Evolutionary conservation across 805 yeast species (phyloP).

Genomic region (Wickerhamomyces xylosicus): DNA sequence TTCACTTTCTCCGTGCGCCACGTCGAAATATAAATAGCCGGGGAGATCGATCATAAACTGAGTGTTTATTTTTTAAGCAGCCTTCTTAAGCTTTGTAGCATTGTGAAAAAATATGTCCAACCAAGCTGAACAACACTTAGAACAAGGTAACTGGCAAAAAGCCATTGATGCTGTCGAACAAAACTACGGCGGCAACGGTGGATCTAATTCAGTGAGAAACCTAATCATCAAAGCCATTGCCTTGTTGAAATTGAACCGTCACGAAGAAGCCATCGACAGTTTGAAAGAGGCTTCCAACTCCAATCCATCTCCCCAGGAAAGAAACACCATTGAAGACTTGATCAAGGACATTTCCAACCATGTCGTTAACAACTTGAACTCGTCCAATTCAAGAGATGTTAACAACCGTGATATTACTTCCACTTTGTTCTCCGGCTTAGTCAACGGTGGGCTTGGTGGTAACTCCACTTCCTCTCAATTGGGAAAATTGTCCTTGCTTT

Average conservation of each 20-base stretch:
- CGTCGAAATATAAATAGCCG: too few species aligned
- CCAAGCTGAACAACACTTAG: slow-evolving; percentile 8
- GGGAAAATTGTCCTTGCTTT: slow-evolving; percentile 9
- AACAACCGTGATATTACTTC: slow-evolving; percentile 12
- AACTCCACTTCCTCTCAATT: slow-evolving; percentile 9
- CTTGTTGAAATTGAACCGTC: slow-evolving; percentile 8
- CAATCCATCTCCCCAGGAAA: slow-evolving; percentile 13
- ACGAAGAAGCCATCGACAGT: slow-evolving; percentile 14
- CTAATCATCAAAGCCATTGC: slow-evolving; percentile 16
- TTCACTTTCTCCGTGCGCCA: too few species aligned
- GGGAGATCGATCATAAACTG: too few species aligned
- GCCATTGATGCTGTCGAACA: slow-evolving; percentile 8
- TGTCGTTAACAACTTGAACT: slow-evolving; percentile 13
- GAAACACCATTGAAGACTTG: slow-evolving; percentile 11
- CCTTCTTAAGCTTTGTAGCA: too few species aligned
- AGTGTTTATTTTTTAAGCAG: too few species aligned
- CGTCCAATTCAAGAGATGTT: slow-evolving; percentile 11
- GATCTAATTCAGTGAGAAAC: slow-evolving; percentile 10
- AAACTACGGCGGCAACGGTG: slow-evolving; percentile 8
- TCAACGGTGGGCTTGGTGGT: slow-evolving; percentile 11
- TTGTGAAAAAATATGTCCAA: too few species aligned
- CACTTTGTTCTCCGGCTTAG: slow-evolving; percentile 12
- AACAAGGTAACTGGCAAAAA: slow-evolving; percentile 6
- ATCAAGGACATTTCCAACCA: slow-evolving; percentile 13
- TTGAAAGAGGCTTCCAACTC: slow-evolving; percentile 13